Evolutionary conservation across 1,139 yeast genomes (phyloP).

Genomic region (Lodderomyces metapsilosis): DNA sequence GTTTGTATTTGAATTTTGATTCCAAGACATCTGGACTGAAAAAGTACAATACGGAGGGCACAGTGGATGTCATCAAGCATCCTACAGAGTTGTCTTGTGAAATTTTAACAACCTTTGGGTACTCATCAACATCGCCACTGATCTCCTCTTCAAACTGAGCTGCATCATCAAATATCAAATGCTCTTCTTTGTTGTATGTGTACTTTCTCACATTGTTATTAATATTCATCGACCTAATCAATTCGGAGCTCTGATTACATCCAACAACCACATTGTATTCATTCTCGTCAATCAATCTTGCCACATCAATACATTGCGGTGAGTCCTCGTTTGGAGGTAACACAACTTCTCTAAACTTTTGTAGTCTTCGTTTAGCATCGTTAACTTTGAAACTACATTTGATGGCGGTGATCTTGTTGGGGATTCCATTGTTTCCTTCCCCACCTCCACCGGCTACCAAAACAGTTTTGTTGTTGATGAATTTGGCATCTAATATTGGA

Average conservation of each 20-base stretch:
- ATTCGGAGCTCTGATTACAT: slow-evolving; percentile 63
- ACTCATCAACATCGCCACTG: slow-evolving; percentile 43
- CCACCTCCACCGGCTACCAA: slow-evolving; percentile 95
- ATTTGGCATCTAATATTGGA: slow-evolving; percentile 80
- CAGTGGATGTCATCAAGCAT: slow-evolving; percentile 59
- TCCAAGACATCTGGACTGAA: slow-evolving; percentile 58
- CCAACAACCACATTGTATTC: slow-evolving; percentile 59
- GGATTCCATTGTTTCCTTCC: slow-evolving; percentile 83
- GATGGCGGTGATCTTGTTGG: slow-evolving; percentile 78
- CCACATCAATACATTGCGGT: slow-evolving; percentile 67
- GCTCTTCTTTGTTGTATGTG: slow-evolving; percentile 53
- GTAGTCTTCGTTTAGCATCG: slow-evolving; percentile 51
- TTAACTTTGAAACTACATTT: slow-evolving; percentile 54
- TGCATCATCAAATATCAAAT: slow-evolving; percentile 59
- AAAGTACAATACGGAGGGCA: slow-evolving; percentile 58
- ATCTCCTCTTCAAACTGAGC: slow-evolving; percentile 48
- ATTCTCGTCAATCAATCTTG: slow-evolving; percentile 22
- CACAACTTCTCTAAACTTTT: slow-evolving; percentile 60
- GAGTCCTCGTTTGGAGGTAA: slow-evolving; percentile 67
- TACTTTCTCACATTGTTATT: slow-evolving; percentile 76
- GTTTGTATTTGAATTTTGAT: slow-evolving; percentile 21
- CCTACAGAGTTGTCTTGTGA: slow-evolving; percentile 57
- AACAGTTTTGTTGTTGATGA: slow-evolving; percentile 59
- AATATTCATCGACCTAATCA: slow-evolving; percentile 54
- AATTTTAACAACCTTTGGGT: slow-evolving; percentile 57